Percentiles rank a stretch among this genome's conserved stretches.
Conservation (phyloP, 139 green algal species). For the Zygnema circumcarinatum region DNA sequence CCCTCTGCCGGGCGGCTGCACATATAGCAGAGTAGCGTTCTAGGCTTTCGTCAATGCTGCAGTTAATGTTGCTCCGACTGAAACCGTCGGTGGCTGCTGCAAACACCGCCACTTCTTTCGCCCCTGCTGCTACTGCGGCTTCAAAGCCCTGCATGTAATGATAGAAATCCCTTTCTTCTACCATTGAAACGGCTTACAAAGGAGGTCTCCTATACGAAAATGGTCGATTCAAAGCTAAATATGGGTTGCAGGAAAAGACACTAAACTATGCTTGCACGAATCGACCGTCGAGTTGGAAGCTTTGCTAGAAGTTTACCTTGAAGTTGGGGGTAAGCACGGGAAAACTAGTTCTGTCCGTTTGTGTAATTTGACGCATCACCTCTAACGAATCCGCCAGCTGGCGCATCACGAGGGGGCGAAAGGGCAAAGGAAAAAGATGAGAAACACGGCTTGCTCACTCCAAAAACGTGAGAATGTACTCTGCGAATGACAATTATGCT, state of each 20-base stretch:
- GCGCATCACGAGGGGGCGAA: not conserved
- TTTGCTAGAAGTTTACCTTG: conserved; percentile 69
- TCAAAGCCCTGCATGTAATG: conserved; percentile 83
- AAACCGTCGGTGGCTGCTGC: conserved; percentile 71
- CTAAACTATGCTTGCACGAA: no score
- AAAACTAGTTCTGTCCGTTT: conserved; percentile 17
- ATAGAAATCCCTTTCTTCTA: no score
- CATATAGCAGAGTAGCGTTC: conserved; percentile 60
- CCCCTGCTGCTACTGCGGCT: conserved; percentile 76
- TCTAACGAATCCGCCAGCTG: conserved; percentile 84
- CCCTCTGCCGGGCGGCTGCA: conserved; percentile 67
- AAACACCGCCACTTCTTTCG: conserved; percentile 84
- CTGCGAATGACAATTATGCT: no score
- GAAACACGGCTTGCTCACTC: not conserved
- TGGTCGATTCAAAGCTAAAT: not conserved
- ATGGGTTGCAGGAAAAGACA: no score
- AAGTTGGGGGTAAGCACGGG: conserved; percentile 86
- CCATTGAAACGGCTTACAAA: no score
- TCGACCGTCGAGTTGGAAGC: no score
- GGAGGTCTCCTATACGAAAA: not conserved
- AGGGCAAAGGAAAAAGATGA: not conserved
- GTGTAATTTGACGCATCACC: conserved; percentile 72
- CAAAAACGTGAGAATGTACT: no score
- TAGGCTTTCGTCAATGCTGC: conserved; percentile 75
- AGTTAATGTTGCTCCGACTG: conserved; percentile 87